A percentile compares a stretch with the other conserved stretches of the same genome.
phyloP scores from a whole-genome alignment of 163 green algal genomes.

The Scenedesmus sp. region DNA sequence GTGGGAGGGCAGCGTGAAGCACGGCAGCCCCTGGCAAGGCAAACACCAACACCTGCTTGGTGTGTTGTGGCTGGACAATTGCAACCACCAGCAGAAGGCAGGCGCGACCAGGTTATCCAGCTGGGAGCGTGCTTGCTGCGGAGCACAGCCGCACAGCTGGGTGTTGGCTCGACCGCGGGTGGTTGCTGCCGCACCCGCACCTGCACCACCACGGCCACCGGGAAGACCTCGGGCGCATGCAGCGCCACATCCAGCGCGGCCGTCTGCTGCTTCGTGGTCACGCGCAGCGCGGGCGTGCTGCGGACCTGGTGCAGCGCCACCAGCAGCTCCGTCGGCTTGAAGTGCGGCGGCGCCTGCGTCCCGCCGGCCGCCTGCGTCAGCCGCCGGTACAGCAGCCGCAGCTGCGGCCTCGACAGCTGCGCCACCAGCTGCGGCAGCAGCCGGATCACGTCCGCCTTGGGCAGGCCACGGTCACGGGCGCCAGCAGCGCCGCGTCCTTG shows the following conservation, averaged over 20 bases:
- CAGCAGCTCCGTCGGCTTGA: slow-evolving; percentile 80
- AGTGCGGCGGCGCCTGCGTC: slow-evolving; percentile 37
- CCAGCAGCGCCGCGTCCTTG: slow-evolving; percentile 51
- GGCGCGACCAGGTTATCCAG: no score
- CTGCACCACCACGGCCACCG: slow-evolving; percentile 33
- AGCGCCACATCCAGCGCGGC: slow-evolving; percentile 64
- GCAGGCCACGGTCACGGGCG: slow-evolving; percentile 66
- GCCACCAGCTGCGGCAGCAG: slow-evolving; percentile 63
- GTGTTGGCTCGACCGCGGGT: no score
- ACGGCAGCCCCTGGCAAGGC: no score
- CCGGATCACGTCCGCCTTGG: slow-evolving; percentile 54
- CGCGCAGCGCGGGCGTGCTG: background rate
- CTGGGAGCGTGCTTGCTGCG: no score
- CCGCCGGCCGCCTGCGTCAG: background rate
- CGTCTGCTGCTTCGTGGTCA: slow-evolving; percentile 58
- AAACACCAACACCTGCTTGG: no score
- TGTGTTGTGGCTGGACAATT: no score
- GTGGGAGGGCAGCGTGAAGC: no score
- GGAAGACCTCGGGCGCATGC: slow-evolving; percentile 70
- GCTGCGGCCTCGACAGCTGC: slow-evolving; percentile 52
- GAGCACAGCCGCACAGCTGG: no score
- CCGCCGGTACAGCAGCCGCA: slow-evolving; percentile 57
- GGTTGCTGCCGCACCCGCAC: no score
- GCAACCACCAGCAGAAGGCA: no score
- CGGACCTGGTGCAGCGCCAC: slow-evolving; percentile 79